A percentile compares a stretch with the other conserved stretches of the same genome.
phyloP scores from a whole-genome alignment of 345 rosid species.

The Sapria himalayana region DNA sequence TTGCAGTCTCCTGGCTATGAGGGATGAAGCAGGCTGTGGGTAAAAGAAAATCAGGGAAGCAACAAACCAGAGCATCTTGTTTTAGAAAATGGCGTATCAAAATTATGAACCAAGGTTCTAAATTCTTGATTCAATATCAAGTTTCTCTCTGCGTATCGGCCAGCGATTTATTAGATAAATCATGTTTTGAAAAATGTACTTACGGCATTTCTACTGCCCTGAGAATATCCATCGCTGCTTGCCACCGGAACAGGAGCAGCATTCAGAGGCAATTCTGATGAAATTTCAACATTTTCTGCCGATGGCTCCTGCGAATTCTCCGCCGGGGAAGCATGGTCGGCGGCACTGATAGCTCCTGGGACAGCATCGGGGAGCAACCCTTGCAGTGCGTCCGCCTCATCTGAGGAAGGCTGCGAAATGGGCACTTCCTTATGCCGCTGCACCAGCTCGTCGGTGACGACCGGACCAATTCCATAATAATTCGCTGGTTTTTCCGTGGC shows the following conservation, averaged over 20 bases:
- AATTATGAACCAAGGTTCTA: background rate
- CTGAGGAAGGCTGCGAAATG: background rate
- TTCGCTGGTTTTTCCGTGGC: slow-evolving; percentile 7
- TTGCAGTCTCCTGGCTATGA: slow-evolving; percentile 7
- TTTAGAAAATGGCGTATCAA: no score
- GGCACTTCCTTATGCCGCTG: slow-evolving; percentile 2
- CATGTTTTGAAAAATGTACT: slow-evolving; percentile 6
- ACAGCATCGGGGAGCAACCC: slow-evolving; percentile 4
- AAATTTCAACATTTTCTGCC: slow-evolving; percentile 2
- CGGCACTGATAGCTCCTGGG: slow-evolving; percentile 6
- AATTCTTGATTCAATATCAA: background rate
- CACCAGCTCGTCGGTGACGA: background rate
- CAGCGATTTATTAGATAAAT: no score
- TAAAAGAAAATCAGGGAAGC: background rate
- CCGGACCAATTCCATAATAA: background rate
- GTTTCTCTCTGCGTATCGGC: no score
- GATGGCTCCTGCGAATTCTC: slow-evolving; percentile 18
- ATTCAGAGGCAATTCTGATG: slow-evolving; percentile 2
- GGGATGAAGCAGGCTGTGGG: slow-evolving; percentile 16
- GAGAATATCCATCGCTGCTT: slow-evolving; percentile 8
- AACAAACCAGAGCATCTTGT: no score
- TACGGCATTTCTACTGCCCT: slow-evolving; percentile 24
- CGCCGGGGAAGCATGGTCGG: slow-evolving; percentile 7
- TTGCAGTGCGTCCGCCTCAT: background rate
- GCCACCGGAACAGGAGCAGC: slow-evolving; percentile 7